Evolutionary conservation across 306 rosid species (phyloP).

Genomic region (Malus orientalis): DNA sequence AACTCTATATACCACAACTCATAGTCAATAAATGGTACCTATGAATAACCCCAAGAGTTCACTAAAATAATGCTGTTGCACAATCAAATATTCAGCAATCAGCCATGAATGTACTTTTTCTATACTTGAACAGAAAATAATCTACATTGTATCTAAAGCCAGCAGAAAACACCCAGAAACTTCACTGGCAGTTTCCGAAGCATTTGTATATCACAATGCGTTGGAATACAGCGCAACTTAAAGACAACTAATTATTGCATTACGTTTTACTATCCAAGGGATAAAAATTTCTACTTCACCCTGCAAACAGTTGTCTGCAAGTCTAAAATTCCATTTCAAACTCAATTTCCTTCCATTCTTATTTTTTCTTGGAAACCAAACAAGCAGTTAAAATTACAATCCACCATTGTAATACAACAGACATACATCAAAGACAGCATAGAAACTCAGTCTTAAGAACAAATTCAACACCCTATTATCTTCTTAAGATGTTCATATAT

Average conservation of each 20-base stretch:
- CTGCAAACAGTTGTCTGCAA: neutral
- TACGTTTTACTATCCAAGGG: neutral
- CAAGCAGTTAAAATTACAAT: neutral
- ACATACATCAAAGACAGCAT: neutral
- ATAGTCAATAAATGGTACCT: neutral
- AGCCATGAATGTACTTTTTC: neutral
- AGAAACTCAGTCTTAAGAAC: neutral
- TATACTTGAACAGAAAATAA: neutral
- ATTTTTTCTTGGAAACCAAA: neutral
- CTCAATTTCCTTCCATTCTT: neutral
- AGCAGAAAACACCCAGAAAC: neutral
- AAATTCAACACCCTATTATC: neutral
- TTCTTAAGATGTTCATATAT: neutral
- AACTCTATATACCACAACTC: neutral
- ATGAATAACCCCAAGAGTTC: neutral
- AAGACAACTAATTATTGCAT: conserved; percentile 4
- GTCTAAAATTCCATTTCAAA: neutral
- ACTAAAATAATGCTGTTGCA: neutral
- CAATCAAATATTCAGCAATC: neutral
- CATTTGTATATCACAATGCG: neutral
- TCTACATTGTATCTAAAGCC: conserved; percentile 3
- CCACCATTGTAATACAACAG: neutral
- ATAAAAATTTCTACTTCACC: neutral
- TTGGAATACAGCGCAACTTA: neutral
- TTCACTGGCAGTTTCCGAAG: conserved; percentile 4